Percentiles rank a stretch among this genome's conserved stretches.
Conservation (phyloP, 495 filamentous ascomycete species). For the Daldinia grandis region DNA sequence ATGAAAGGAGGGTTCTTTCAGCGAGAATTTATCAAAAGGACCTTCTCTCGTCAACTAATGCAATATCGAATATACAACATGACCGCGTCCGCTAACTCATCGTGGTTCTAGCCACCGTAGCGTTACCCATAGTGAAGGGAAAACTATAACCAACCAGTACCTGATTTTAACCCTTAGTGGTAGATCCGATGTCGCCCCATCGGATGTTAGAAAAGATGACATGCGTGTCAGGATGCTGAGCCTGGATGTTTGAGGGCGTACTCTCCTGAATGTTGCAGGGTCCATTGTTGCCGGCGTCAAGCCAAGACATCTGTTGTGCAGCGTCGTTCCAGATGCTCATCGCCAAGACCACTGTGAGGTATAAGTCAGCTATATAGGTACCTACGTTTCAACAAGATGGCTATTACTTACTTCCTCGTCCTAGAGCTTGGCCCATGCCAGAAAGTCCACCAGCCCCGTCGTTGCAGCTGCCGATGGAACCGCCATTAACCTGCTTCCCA, state of each 20-base stretch:
- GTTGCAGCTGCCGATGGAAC: constrained; percentile 24
- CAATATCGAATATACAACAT: not conserved
- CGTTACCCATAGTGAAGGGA: not conserved
- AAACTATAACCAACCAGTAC: not conserved
- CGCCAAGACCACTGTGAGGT: constrained; percentile 35
- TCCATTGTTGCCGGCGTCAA: constrained; percentile 53
- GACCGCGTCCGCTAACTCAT: not conserved
- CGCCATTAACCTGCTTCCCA: constrained; percentile 45
- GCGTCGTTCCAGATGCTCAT: constrained; percentile 45
- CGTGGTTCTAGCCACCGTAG: not conserved
- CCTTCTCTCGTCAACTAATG: not conserved
- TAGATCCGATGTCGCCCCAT: constrained; percentile 42
- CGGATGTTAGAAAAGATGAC: constrained; percentile 62
- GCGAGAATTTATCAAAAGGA: not conserved
- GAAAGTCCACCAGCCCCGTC: constrained; percentile 34
- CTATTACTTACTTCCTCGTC: constrained; percentile 46
- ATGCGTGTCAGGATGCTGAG: constrained; percentile 52
- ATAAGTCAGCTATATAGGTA: constrained; percentile 44
- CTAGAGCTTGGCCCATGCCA: constrained; percentile 43
- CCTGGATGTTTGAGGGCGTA: constrained; percentile 55
- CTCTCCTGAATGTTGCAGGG: constrained; percentile 60
- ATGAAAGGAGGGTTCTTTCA: not conserved
- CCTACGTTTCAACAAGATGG: constrained; percentile 56
- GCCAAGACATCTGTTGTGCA: constrained; percentile 42
- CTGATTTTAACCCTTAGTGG: constrained; percentile 13